A percentile compares a stretch with the other conserved stretches of the same genome.
Conservation (phyloP, 805 yeast species). For the Metschnikowia peoriensis region DNA sequence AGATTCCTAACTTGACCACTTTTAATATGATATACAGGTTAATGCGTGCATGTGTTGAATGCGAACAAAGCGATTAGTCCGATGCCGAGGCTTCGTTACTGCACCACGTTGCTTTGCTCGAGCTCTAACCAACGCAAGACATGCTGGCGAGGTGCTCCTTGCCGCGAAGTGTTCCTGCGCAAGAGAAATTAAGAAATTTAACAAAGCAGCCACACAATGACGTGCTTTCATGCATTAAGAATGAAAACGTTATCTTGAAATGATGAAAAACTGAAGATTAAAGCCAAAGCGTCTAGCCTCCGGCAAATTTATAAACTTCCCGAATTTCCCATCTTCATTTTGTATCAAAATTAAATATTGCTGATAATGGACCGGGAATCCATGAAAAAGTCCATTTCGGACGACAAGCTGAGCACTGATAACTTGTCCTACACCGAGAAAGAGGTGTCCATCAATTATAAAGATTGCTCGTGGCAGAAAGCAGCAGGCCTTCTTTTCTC, state of each 20-base stretch:
- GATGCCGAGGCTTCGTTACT: not conserved
- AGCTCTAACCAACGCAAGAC: not conserved
- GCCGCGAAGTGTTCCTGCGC: not conserved
- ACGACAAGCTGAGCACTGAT: slow-evolving; percentile 2
- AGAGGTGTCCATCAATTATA: slow-evolving; percentile 39
- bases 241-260: not conserved
- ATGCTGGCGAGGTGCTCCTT: not conserved
- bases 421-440: slow-evolving; percentile 9
- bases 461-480: slow-evolving; percentile 55
- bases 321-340: not conserved
- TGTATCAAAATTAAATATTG: not conserved
- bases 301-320: not conserved
- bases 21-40: no score
- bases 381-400: not conserved
- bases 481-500: slow-evolving; percentile 60
- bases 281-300: no score
- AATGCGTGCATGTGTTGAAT: no score
- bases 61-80: not conserved
- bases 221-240: slow-evolving; percentile 2
- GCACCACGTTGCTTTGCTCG: not conserved
- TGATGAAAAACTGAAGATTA: not conserved
- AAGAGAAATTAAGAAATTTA: not conserved
- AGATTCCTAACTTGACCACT: no score
- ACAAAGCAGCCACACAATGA: slow-evolving; percentile 7
- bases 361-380: slow-evolving; percentile 1